Base-by-base conservation (phyloP, 2,329 filamentous ascomycete species). In the Epichloe scottii region DNA sequence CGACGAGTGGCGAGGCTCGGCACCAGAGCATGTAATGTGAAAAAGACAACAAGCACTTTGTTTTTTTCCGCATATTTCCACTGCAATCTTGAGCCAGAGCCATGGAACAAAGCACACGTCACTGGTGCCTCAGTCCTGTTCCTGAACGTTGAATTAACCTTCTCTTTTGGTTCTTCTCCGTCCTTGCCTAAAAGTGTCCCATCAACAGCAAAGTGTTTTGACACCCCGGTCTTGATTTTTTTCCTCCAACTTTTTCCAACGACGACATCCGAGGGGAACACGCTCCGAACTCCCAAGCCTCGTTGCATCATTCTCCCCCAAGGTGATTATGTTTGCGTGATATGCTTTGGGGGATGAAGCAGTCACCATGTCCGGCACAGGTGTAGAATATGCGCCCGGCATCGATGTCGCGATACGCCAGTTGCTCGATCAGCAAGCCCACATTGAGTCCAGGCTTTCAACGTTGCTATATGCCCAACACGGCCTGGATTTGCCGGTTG, bases 381-480 rank as follows among this genome's bases (percentile, higher is more conserved):
- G 37, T 45, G 37, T 46, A 33, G 49, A 55, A 44, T 39, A 47
- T 38, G 46, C 45, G 39, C 53, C 51, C 40, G 57, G 62, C 57
- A 54, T 65, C 55, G 62, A 64, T 57, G 55, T 57, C 55, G 59
- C 59, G 51, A 60, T 66, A 54, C 60, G 60, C 57, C 63, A 62
- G 50, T 66, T 77, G 54, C 71, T 75, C 53, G 70, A 73, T 55
- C 75, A 79, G 61, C 74, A 76, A 59, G 72, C 72, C 59, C 73
- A 75, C 55, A 74, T 77, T 58, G 72, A 76, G 58, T 69, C 74
- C 55, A 72, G 71, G 60, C 67, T 78, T 49, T 69, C 71, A 51
- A 67, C 67, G 53, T 63, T 78, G 46, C 66, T 77, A 15, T 71
- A 72, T 50, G 66, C 67, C 56, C 73, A 71, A 56, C 71, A 74